Conservation (phyloP, 768 basidiomycete species). For the Amanita muscaria region DNA sequence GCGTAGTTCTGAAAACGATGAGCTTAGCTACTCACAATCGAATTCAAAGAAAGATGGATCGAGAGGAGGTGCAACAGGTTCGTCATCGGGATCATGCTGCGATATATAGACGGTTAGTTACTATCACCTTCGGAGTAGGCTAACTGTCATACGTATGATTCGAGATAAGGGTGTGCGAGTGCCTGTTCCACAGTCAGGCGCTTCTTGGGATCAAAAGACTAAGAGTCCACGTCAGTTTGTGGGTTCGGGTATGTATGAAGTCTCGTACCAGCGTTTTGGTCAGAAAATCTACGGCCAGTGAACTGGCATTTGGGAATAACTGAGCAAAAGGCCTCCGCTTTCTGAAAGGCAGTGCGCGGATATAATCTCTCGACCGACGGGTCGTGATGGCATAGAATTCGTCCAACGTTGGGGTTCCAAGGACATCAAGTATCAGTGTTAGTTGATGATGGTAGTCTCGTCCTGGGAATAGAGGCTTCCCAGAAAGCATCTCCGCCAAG, state of each 20-base stretch:
- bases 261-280: slow-evolving; percentile 69
- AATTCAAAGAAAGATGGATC: slow-evolving; percentile 97
- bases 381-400: slow-evolving; percentile 98
- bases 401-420: slow-evolving; percentile 94
- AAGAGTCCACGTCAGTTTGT: background rate
- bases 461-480: slow-evolving; percentile 94
- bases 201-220: slow-evolving; percentile 98
- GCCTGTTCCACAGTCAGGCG: slow-evolving; percentile 92
- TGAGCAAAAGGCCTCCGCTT: slow-evolving; percentile 76
- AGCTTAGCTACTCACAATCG: slow-evolving; percentile 54
- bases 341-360: slow-evolving; percentile 89
- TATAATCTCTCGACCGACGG: slow-evolving; percentile 86
- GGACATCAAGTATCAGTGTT: slow-evolving; percentile 89
- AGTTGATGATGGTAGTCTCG: slow-evolving; percentile 96
- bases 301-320: slow-evolving; percentile 87
- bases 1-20: background rate
- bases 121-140: no score
- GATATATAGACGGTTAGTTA: slow-evolving; percentile 8
- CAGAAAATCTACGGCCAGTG: slow-evolving; percentile 57
- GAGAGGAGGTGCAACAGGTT: slow-evolving; percentile 92
- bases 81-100: slow-evolving; percentile 92
- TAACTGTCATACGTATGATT: slow-evolving; percentile 86
- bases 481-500: slow-evolving; percentile 94
- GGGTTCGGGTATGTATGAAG: background rate
- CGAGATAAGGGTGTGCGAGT: slow-evolving; percentile 89